These are phyloP conservation scores for Ophiocytium majus DNA, from an alignment of 352 stramenopile species.

Conservation along the genomic window DNA sequence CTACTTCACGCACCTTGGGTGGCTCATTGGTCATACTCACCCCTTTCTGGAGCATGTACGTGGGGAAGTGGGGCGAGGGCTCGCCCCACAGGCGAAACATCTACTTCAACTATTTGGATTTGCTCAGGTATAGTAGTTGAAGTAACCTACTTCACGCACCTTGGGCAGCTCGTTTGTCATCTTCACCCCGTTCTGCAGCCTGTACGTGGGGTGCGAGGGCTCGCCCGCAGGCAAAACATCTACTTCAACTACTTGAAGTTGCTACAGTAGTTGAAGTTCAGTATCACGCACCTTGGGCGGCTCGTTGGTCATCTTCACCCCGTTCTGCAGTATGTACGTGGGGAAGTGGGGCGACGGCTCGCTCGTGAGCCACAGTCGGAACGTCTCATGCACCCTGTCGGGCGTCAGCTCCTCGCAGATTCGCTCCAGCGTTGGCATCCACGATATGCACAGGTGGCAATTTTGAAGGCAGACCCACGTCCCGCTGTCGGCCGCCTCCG, in stretches of 20 bases:
- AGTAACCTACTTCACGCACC: conserved; percentile 9
- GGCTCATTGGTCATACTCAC: conserved; percentile 93
- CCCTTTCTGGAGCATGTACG: conserved; percentile 78
- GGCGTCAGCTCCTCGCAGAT: conserved; percentile 87
- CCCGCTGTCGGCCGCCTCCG: conserved; percentile 67
- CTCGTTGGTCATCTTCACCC: conserved; percentile 90
- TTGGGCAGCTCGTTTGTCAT: conserved; percentile 94
- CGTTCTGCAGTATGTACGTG: conserved; percentile 80
- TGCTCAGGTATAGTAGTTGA: no score
- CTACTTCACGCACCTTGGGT: conserved; percentile 67
- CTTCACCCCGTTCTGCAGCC: conserved; percentile 79
- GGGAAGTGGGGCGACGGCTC: conserved; percentile 86
- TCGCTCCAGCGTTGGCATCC: conserved; percentile 87
- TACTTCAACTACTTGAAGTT: neutral
- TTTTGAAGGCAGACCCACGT: conserved; percentile 94
- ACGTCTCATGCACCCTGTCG: conserved; percentile 81
- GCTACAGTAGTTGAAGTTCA: no score
- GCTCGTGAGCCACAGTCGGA: conserved; percentile 88
- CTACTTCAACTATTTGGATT: neutral
- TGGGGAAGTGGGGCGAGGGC: conserved; percentile 84
- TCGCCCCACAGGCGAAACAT: conserved; percentile 86
- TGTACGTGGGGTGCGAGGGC: conserved; percentile 82
- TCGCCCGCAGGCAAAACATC: conserved; percentile 84
- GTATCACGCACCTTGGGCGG: conserved; percentile 68
- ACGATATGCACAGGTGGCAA: conserved; percentile 87